Percentiles rank a stretch among this genome's conserved stretches.
phyloP scores from a whole-genome alignment of 2,329 filamentous ascomycete genomes.

The Phoma sp. region DNA sequence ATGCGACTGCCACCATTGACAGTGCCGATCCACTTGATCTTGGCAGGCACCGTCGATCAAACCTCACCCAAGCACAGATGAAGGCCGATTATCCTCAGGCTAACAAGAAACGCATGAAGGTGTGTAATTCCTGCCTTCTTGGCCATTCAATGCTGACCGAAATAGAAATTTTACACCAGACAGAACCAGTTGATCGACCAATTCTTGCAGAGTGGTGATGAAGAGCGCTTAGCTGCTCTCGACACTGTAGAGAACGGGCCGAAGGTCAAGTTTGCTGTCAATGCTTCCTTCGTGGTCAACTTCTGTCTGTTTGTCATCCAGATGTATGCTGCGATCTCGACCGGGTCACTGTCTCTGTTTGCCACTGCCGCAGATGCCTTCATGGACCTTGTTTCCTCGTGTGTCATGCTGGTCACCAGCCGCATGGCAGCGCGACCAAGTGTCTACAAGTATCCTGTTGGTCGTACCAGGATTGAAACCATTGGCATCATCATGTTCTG shows the following conservation, averaged over 20 bases:
- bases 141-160: slow-evolving; percentile 4
- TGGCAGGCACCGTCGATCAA: slow-evolving; percentile 40
- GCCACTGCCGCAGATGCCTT: slow-evolving; percentile 71
- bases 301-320: slow-evolving; percentile 63
- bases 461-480: slow-evolving; percentile 67
- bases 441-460: slow-evolving; percentile 68
- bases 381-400: slow-evolving; percentile 69
- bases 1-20: slow-evolving; percentile 23
- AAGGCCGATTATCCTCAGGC: slow-evolving; percentile 54
- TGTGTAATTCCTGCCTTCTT: not conserved
- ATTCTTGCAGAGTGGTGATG: slow-evolving; percentile 62
- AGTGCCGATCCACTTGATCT: slow-evolving; percentile 47
- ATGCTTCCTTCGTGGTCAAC: slow-evolving; percentile 47
- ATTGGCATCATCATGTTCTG: slow-evolving; percentile 71
- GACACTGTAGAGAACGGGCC: slow-evolving; percentile 57
- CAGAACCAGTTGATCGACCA: slow-evolving; percentile 51
- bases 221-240: slow-evolving; percentile 59
- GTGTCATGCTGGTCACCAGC: slow-evolving; percentile 67
- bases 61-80: slow-evolving; percentile 54
- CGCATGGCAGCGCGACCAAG: slow-evolving; percentile 65
- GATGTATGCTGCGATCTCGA: slow-evolving; percentile 64
- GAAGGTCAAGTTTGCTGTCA: slow-evolving; percentile 49
- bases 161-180: slow-evolving; percentile 49
- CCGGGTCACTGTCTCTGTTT: slow-evolving; percentile 66
- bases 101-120: slow-evolving; percentile 46